Percentiles rank a stretch among this genome's conserved stretches.
Evolutionary conservation across 768 basidiomycete genomes (phyloP).

Genomic region (Lyophyllum decastes): DNA sequence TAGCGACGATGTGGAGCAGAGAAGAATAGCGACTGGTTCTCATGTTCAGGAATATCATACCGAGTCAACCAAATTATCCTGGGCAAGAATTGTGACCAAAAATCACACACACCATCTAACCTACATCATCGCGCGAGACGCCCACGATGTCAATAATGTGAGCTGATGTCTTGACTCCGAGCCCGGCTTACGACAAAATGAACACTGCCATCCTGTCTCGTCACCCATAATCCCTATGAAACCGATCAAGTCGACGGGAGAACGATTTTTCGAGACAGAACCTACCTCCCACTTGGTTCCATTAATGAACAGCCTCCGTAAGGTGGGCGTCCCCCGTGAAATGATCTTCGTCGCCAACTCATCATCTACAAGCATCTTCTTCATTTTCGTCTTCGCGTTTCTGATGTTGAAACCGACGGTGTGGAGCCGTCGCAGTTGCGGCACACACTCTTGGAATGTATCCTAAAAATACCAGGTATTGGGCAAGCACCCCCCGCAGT

Average conservation of each 20-base stretch:
- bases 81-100: too few relatives aligned
- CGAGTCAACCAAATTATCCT: too few relatives aligned
- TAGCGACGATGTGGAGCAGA: too few relatives aligned
- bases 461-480: slow-evolving; percentile 16
- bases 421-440: slow-evolving; percentile 26
- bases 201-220: slow-evolving; percentile 8
- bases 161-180: background rate
- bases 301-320: slow-evolving; percentile 34
- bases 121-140: too few relatives aligned
- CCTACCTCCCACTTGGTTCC: slow-evolving; percentile 34
- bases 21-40: too few relatives aligned
- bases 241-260: background rate
- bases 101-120: too few relatives aligned
- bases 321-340: slow-evolving; percentile 20
- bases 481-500: background rate
- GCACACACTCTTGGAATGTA: slow-evolving; percentile 23
- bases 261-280: background rate
- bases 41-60: too few relatives aligned
- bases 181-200: slow-evolving; percentile 1
- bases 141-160: too few relatives aligned
- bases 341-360: slow-evolving; percentile 26
- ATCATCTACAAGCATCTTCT: slow-evolving; percentile 18
- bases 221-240: slow-evolving; percentile 15
- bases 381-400: slow-evolving; percentile 28
- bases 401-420: slow-evolving; percentile 34